Base-by-base conservation (phyloP, 2,329 filamentous ascomycete species). In the Aotearoamyces nothofagi region DNA sequence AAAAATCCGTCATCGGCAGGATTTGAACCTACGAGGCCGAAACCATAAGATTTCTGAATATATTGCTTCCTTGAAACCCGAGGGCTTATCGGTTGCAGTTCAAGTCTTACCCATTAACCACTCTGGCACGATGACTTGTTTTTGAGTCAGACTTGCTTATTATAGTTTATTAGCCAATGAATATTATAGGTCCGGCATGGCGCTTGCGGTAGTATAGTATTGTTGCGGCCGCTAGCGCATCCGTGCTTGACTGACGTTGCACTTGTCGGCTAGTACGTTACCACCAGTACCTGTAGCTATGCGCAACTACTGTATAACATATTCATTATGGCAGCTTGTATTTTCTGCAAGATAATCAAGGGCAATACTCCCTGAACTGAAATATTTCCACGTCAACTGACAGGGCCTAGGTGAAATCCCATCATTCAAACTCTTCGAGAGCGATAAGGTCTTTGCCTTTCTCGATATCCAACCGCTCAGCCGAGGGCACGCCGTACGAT, bases 261-360 rank as follows among this genome's bases (percentile, higher is more conserved):
- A n/a, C n/a, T n/a, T n/a, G n/a, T n/a, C n/a, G n/a, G n/a, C n/a
- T n/a, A n/a, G n/a, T n/a, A n/a, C n/a, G n/a, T n/a, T n/a, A n/a
- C n/a, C n/a, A n/a, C n/a, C n/a, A n/a, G n/a, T n/a, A n/a, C n/a
- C n/a, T n/a, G n/a, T n/a, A n/a, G n/a, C n/a, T n/a, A n/a, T n/a
- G n/a, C n/a, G n/a, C n/a, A n/a, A n/a, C n/a, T 27, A 31, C 52
- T 53, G 45, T 36, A 43, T 20, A n/a, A n/a, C n/a, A 51, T 40
- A 33, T 12, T 11, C n/a, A 58, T 43, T 35, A 68, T 70, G 60
- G 66, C 76, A 30, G 63, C 77, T 38, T 98, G 90, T 54, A 83
- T 96, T 50, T 98, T 98, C 63, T 98, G 90, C 68, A 92, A 83
- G 56, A 96, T 98, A 52, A 78, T 98, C 62, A 92, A 92, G 69